Percentiles rank a stretch among this genome's conserved stretches.
phyloP scores from a whole-genome alignment of 2,329 filamentous ascomycete genomes.

The Leptographium flavum region DNA sequence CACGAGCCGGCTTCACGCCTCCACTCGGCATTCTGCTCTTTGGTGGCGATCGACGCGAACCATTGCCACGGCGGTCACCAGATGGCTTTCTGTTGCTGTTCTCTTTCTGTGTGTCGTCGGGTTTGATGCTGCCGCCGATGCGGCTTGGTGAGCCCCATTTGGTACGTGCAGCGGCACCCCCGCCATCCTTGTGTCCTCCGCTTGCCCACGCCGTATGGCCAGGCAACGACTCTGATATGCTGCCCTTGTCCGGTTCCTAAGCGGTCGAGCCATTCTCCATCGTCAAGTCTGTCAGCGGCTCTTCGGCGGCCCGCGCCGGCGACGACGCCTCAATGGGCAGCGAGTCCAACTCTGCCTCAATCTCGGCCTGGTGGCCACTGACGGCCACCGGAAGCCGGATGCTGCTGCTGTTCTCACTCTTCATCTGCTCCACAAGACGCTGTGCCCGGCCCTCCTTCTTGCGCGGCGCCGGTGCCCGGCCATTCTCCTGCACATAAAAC shows the following conservation, averaged over 20 bases:
- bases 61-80: neutral
- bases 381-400: slow-evolving; percentile 8
- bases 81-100: neutral
- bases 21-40: no score
- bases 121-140: neutral
- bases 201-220: neutral
- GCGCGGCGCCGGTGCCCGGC: slow-evolving; percentile 49
- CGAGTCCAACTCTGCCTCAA: neutral
- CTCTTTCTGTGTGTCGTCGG: neutral
- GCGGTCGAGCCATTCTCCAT: slow-evolving; percentile 3
- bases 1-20: no score
- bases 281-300: neutral
- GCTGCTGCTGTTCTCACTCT: slow-evolving; percentile 20
- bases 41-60: no score
- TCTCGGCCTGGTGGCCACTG: slow-evolving; percentile 3
- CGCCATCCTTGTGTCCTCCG: neutral
- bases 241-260: slow-evolving; percentile 5
- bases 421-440: slow-evolving; percentile 36
- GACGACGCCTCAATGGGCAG: neutral
- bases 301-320: neutral
- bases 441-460: slow-evolving; percentile 43
- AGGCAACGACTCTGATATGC: neutral
- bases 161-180: neutral
- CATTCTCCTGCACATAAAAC: slow-evolving; percentile 98
- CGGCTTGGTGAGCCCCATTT: neutral